Evolutionary conservation across 1,284 basidiomycete species (phyloP), one percentile per base, ranked within the genome.

Genomic region (Athelia sp.): DNA sequence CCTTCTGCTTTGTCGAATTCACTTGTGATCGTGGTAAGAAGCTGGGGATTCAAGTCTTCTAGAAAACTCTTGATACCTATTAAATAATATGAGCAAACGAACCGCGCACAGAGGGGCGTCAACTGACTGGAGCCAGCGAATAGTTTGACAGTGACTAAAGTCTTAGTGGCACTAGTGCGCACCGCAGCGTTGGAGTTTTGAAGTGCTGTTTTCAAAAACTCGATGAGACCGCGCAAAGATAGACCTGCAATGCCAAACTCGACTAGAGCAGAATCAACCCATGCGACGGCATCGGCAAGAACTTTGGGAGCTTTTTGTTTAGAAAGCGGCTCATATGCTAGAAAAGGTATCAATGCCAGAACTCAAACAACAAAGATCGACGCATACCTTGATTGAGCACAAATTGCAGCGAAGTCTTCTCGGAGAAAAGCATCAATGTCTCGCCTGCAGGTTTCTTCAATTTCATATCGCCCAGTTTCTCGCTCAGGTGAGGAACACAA

Each of bases 281-380:
- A 99, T 18, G 77, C 70, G 43, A 98, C 67, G 0, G 94, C 87
- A 64, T 99, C 97, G 0, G 95, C 94, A 34, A 98, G 79, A 23
- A 95, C 93, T 69, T 99, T 99, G 0, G 96, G 96, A 0, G 97
- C 97, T 66, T 99, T 99, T 64, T 93, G 93, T 67, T 94, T 97
- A 14, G 82, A 79, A 58, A 98, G 71, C 0, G 94, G 84, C 19
- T 97, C 95, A 62, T 96, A 98, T 0, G 84, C 94, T 96, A 56
- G 19, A n/a, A n/a, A 4, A 26, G 15, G 4, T 9, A 44, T 9
- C 14, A 22, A 22, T 26, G 4, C 6, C 23, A 44, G 24, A n/a
- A 18, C 15, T 46, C n/a, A 43, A 15, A 40, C n/a, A 21, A 18
- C 48, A 52, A 1, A 55, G 50, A 15, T 48, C 14, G 32, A 24